Base-by-base conservation (phyloP, 441 rosid genomes). In the Syzygium syzygioides region DNA sequence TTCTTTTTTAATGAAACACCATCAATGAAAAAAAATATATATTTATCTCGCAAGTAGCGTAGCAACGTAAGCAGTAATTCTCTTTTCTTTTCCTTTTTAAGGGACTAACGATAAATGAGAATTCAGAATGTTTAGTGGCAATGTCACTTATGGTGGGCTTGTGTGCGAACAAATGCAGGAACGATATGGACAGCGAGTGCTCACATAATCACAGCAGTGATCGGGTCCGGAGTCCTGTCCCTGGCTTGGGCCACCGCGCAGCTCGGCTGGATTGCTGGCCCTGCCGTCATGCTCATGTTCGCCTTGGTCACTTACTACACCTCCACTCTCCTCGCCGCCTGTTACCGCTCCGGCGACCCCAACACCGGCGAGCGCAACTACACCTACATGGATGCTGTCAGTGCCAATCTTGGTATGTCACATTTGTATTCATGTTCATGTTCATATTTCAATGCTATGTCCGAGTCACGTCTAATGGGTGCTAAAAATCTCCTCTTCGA, bases 191-290 rank as follows among this genome's bases (percentile, higher is more conserved):
- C 90, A 9, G 90, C 88, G 14, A 86, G 90, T 25, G 48, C 90
- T 41, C 90, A 89, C 88, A 89, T 89, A 57, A 80, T 89, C 26
- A 89, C 90, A 6, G 90, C 90, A 10, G 90, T 89, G 84, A 89
- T 89, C 34, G 90, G 90, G 55, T 89, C 90, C 0, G 90, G 90
- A 60, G 90, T 89, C 52, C 62, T 86, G 86, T 89, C 90, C 80
- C 53, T 89, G 71, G 90, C 90, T 23, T 89, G 88, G 88, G 90
- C 90, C 34, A 89, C 84, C 3, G 90, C 90, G 54, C 90, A 89
- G 54, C 90, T 89, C 28, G 90, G 90, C 48, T 89, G 90, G 90
- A 48, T 89, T 32, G 88, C 86, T 0, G 90, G 90, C 6, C 90
- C 90, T 10, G 76, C 86, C 9, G 88, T 86, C 50, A 89, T 89